A percentile compares a stretch with the other conserved stretches of the same genome.
These are phyloP conservation scores for Beta macrorhiza DNA, from an alignment of 179 eudicot genomes.

Conservation along the genomic window DNA sequence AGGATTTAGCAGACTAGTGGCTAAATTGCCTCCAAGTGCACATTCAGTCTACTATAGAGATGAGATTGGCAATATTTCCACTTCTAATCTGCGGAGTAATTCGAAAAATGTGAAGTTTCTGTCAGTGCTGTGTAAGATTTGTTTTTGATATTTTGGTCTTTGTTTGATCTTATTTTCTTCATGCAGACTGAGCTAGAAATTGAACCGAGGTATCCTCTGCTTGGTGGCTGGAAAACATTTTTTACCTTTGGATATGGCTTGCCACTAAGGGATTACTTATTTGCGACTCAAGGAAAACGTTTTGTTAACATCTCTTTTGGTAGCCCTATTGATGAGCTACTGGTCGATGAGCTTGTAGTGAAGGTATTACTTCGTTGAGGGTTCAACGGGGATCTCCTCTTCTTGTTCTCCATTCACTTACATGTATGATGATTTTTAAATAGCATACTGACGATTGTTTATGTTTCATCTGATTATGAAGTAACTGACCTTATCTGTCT, in stretches of 20 bases:
- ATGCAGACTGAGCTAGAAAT: conserved; percentile 87
- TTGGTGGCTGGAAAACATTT: conserved; percentile 94
- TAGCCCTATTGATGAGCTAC: conserved; percentile 69
- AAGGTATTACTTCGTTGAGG: conserved; percentile 52
- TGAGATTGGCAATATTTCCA: conserved; percentile 97
- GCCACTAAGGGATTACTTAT: conserved; percentile 82
- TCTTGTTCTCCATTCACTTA: background rate
- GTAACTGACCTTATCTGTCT: background rate
- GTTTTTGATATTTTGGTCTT: conserved; percentile 5
- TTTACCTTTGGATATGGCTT: conserved; percentile 91
- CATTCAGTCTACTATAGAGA: conserved; percentile 95
- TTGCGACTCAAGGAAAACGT: conserved; percentile 74
- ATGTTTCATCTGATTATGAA: background rate
- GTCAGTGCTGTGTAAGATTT: background rate
- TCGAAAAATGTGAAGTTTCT: conserved; percentile 49
- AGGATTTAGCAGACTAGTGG: conserved; percentile 63
- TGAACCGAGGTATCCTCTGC: conserved; percentile 92
- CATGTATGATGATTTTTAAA: background rate
- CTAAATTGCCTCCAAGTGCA: conserved; percentile 75
- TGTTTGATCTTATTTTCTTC: conserved; percentile 18
- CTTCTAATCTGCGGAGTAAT: conserved; percentile 71
- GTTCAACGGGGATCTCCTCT: background rate
- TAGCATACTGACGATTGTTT: background rate
- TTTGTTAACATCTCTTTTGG: conserved; percentile 71
- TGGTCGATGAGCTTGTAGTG: conserved; percentile 68